phyloP scores from a whole-genome alignment of 495 filamentous ascomycete species.

The Xylaria castorea region DNA sequence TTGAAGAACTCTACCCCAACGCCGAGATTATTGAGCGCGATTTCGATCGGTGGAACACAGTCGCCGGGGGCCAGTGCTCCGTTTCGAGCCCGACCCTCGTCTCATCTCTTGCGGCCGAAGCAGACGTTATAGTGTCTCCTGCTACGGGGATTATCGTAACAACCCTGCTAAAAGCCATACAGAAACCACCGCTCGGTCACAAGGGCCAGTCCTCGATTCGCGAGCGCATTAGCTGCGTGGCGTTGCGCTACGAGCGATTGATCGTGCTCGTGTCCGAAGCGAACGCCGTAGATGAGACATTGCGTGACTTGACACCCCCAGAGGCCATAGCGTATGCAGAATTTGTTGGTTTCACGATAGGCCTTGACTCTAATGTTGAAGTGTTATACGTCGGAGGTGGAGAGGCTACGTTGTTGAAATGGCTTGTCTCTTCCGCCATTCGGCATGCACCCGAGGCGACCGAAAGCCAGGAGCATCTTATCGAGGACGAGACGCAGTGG shows the following conservation, averaged over 20 bases:
- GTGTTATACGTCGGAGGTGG: slow-evolving; percentile 65
- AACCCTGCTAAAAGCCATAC: slow-evolving; percentile 75
- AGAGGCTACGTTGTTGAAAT: slow-evolving; percentile 61
- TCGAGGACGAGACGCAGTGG: slow-evolving; percentile 67
- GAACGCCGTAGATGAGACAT: slow-evolving; percentile 45
- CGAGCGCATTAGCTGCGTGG: slow-evolving; percentile 61
- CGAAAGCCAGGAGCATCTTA: slow-evolving; percentile 37
- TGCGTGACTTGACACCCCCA: slow-evolving; percentile 46
- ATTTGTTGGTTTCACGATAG: slow-evolving; percentile 58
- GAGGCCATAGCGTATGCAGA: slow-evolving; percentile 62
- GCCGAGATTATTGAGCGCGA: slow-evolving; percentile 67
- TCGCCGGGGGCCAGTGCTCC: slow-evolving; percentile 41
- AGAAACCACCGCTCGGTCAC: slow-evolving; percentile 71
- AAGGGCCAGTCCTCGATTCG: slow-evolving; percentile 56
- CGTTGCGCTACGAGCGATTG: slow-evolving; percentile 70
- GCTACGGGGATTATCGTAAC: slow-evolving; percentile 72
- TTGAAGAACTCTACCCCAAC: slow-evolving; percentile 58
- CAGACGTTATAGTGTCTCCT: slow-evolving; percentile 78
- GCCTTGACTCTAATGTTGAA: slow-evolving; percentile 49
- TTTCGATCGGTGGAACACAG: slow-evolving; percentile 51
- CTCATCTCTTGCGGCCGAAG: slow-evolving; percentile 62
- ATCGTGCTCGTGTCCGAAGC: slow-evolving; percentile 72
- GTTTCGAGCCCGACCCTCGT: slow-evolving; percentile 37
- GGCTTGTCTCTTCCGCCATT: slow-evolving; percentile 60
- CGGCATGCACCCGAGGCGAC: slow-evolving; percentile 44